A percentile compares a stretch with the other conserved stretches of the same genome.
Conservation (phyloP, 352 stramenopile genomes). For the Globisporangium perplexum region DNA sequence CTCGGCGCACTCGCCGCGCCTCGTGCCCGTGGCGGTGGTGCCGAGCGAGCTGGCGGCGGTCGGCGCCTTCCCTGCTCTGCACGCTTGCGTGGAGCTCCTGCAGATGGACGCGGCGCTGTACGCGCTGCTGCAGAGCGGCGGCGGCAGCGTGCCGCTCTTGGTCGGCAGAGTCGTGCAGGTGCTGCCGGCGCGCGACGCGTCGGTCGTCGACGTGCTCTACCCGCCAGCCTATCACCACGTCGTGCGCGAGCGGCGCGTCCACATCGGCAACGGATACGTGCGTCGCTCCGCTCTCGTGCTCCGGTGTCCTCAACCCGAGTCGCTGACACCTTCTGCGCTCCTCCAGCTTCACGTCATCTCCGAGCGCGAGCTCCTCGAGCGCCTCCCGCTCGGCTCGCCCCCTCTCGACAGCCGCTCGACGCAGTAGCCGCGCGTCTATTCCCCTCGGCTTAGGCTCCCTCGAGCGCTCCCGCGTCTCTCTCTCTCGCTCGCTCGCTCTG, state of each 20-base stretch:
- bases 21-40: conserved; percentile 25
- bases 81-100: conserved; percentile 34
- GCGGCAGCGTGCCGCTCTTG: conserved; percentile 13
- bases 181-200: conserved; percentile 37
- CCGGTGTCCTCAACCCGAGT: neutral
- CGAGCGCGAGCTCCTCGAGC: conserved; percentile 2
- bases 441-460: neutral
- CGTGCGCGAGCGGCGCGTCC: conserved; percentile 20
- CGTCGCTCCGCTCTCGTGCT: conserved; percentile 5
- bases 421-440: neutral
- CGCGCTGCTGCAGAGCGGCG: conserved; percentile 4
- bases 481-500: too few species aligned
- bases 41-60: conserved; percentile 21
- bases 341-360: conserved; percentile 6
- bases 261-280: conserved; percentile 54
- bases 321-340: neutral
- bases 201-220: conserved; percentile 39
- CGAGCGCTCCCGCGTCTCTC: too few species aligned
- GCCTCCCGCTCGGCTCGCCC: neutral
- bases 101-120: conserved; percentile 23
- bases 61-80: conserved; percentile 26
- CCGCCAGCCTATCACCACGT: conserved; percentile 16
- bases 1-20: conserved; percentile 9
- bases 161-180: conserved; percentile 33
- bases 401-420: neutral